Evolutionary conservation across 2,329 filamentous ascomycete species (phyloP), one percentile per base, ranked within the genome.

Genomic region (Podosphaera xanthii): DNA sequence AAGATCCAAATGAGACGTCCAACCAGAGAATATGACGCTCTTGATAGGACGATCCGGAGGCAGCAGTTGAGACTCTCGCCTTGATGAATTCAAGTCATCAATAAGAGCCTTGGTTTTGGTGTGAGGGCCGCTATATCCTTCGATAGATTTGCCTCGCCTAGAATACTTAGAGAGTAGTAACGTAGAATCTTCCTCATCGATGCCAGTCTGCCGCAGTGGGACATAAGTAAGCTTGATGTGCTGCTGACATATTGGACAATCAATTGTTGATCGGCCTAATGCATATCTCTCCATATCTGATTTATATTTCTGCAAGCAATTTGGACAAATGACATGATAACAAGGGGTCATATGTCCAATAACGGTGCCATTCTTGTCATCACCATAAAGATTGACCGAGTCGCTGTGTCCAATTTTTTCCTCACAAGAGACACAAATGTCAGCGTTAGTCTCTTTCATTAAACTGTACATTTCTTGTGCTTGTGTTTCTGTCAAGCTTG

Each of bases 21-120:
- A 97, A n/a, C 83, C 84, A 0, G 89, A 95, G 71, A 97, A 97
- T 5, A 98, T 82, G 12, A 98, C 89, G 34, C 87, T 92, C 70
- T 95, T 97, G 71, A 87, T 85, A 0, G 90, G 90, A 0, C 81
- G 78, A 9, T 78, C 72, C 0, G 60, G 30, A 2, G 81, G 79
- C 8, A 79, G 74, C 0, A 72, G 73, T 44, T 77, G 76, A 61
- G 81, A 87, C 67, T 83, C 79, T 0, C 75, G 74, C 60, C 81
- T 80, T 58, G 81, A 80, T 57, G 76, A 74, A 1, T 85, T 70
- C 6, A 98, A 77, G 62, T 87, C 82, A n/a, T 83, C 74, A 0
- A 98, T 68, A 1, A 98, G 75, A 1, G 87, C 88, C 60, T 79
- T 82, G 0, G 92, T 95, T 73, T 98, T 98, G 4, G 90, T 94